These are phyloP conservation scores for Aurantiochytrium sp. DNA, from an alignment of 108 stramenopile genomes.

Conservation along the genomic window DNA sequence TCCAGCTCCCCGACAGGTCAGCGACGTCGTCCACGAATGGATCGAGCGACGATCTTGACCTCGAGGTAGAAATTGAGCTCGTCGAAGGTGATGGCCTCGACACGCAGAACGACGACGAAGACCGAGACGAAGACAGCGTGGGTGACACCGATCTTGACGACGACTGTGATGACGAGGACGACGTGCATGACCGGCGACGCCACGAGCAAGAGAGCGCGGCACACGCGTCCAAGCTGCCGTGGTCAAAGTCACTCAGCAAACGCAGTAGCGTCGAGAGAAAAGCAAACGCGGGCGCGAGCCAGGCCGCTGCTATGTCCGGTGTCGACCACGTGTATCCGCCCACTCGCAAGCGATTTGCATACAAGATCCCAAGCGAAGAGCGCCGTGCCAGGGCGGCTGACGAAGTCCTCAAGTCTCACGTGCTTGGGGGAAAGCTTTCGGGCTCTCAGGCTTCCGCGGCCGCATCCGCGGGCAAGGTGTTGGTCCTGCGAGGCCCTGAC, in stretches of 20 bases:
- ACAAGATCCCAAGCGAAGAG: neutral
- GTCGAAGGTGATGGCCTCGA: neutral
- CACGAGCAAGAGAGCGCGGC: neutral
- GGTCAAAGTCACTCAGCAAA: neutral
- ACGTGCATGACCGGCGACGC: neutral
- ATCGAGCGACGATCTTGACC: neutral
- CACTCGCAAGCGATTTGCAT: neutral
- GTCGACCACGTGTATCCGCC: neutral
- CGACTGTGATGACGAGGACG: neutral
- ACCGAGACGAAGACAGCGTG: neutral
- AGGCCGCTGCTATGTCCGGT: neutral
- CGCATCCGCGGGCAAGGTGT: neutral
- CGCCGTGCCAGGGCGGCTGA: neutral
- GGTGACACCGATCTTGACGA: neutral
- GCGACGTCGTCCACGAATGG: neutral
- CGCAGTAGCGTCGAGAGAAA: neutral
- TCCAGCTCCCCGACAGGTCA: neutral
- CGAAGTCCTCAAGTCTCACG: neutral
- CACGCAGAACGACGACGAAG: neutral
- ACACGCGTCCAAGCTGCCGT: neutral
- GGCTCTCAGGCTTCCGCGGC: neutral
- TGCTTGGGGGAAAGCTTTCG: neutral
- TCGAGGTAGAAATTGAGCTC: constrained; percentile 1
- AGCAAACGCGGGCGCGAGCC: neutral
- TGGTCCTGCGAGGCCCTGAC: neutral